Percentiles rank a stretch among this genome's conserved stretches.
Evolutionary conservation across 257 asterid genomes (phyloP).

Genomic region (Anisodus acutangulus): DNA sequence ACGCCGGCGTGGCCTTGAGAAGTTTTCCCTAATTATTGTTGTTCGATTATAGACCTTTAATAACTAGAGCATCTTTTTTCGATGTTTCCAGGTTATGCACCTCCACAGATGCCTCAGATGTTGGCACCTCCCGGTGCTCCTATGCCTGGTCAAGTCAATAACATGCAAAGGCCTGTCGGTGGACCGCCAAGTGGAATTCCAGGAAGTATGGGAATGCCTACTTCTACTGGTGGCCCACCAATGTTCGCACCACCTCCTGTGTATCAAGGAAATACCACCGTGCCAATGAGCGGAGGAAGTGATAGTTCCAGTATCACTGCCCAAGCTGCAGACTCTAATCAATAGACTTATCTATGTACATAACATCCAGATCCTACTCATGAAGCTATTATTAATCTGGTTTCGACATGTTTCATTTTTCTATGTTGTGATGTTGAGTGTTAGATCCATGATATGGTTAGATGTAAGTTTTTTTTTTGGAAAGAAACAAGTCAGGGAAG

Average conservation of each 20-base stretch:
- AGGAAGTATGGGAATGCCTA: slow-evolving; percentile 61
- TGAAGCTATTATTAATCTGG: background rate
- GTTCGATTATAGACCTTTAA: background rate
- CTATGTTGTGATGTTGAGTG: slow-evolving; percentile 16
- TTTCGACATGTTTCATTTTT: background rate
- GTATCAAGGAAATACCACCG: slow-evolving; percentile 57
- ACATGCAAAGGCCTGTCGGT: slow-evolving; percentile 63
- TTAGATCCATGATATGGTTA: background rate
- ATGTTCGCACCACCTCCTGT: slow-evolving; percentile 41
- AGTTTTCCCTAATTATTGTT: background rate
- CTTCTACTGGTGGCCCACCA: slow-evolving; percentile 63
- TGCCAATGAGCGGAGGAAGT: slow-evolving; percentile 50
- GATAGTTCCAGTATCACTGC: slow-evolving; percentile 54
- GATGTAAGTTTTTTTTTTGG: background rate
- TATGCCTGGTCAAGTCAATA: slow-evolving; percentile 68
- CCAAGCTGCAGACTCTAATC: slow-evolving; percentile 53
- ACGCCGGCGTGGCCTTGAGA: background rate
- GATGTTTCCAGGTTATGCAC: slow-evolving; percentile 56
- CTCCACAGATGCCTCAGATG: slow-evolving; percentile 66
- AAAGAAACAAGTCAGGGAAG: background rate
- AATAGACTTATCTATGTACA: slow-evolving; percentile 36
- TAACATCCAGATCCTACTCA: background rate
- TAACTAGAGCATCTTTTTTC: background rate
- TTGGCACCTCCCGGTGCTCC: slow-evolving; percentile 71
- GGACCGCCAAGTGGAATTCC: slow-evolving; percentile 61